phyloP scores from a whole-genome alignment of 1,284 basidiomycete species.

The Sporisorium sorghi region DNA sequence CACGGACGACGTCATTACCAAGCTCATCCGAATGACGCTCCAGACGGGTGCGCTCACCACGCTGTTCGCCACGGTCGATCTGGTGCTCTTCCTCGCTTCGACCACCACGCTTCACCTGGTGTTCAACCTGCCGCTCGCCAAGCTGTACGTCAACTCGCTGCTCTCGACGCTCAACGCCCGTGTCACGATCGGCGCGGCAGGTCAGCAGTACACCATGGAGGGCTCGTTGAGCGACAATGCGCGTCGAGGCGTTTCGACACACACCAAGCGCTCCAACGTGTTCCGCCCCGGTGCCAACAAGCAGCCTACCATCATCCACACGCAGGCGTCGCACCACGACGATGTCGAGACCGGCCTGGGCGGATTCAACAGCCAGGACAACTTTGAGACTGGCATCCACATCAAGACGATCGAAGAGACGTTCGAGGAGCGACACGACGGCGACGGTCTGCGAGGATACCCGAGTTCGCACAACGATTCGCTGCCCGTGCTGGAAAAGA shows the following conservation, averaged over 20 bases:
- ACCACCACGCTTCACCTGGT: conserved; percentile 60
- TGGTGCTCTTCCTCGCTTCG: conserved; percentile 59
- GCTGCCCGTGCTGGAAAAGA: conserved; percentile 43
- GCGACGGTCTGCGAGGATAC: conserved; percentile 31
- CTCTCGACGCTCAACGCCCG: conserved; percentile 66
- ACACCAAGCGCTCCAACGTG: conserved; percentile 42
- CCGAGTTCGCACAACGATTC: conserved; percentile 51
- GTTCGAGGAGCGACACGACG: conserved; percentile 55
- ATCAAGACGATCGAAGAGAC: conserved; percentile 61
- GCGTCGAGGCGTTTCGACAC: conserved; percentile 32
- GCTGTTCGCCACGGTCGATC: conserved; percentile 58
- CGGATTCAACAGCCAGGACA: conserved; percentile 27
- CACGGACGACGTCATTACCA: conserved; percentile 64
- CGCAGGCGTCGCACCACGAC: conserved; percentile 38
- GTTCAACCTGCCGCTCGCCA: conserved; percentile 64
- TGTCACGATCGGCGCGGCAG: conserved; percentile 30
- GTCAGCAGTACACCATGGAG: conserved; percentile 52
- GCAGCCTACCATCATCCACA: conserved; percentile 48
- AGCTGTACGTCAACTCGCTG: conserved; percentile 66
- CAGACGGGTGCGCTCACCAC: conserved; percentile 64
- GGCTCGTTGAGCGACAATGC: conserved; percentile 44
- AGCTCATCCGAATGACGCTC: conserved; percentile 61
- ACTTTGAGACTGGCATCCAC: conserved; percentile 52
- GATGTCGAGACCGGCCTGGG: conserved; percentile 31
- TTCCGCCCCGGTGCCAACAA: conserved; percentile 45